phyloP scores from a whole-genome alignment of 371 early-diverging fungal genomes.

The Zopfochytrium polystomum region DNA sequence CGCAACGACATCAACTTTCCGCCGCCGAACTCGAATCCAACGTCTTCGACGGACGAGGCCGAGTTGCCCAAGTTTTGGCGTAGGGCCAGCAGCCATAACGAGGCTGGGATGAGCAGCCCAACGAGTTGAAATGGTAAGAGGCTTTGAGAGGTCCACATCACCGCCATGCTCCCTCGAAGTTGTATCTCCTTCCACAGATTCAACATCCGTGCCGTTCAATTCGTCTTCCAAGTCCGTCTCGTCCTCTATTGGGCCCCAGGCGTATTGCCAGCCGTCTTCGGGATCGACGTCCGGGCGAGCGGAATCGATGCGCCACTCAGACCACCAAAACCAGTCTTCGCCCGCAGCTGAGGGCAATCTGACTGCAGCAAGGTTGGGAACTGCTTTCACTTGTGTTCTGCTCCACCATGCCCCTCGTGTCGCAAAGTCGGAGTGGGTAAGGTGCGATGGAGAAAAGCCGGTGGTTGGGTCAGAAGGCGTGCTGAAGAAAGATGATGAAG shows the following conservation, averaged over 20 bases:
- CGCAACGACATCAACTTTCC: constrained; percentile 51
- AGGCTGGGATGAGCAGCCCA: no score
- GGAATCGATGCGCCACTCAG: constrained; percentile 75
- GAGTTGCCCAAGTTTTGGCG: no score
- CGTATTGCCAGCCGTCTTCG: constrained; percentile 66
- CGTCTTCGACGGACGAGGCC: constrained; percentile 71
- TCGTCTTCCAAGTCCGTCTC: no score
- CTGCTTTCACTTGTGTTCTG: no score
- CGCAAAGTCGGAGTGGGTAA: no score
- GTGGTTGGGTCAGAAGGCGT: no score
- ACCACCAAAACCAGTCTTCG: constrained; percentile 73
- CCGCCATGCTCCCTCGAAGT: constrained; percentile 38
- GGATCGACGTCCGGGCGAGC: constrained; percentile 61
- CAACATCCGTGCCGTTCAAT: constrained; percentile 58
- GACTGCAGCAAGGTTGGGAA: no score
- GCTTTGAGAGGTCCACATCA: constrained; percentile 40
- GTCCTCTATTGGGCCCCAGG: constrained; percentile 64
- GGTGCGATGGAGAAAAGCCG: no score
- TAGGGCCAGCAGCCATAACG: no score
- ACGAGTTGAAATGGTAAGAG: no score
- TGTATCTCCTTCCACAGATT: constrained; percentile 55
- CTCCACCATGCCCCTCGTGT: no score
- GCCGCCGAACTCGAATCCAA: constrained; percentile 77
- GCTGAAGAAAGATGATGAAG: no score
- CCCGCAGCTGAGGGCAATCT: background rate